Evolutionary conservation across 352 stramenopile genomes (phyloP), one percentile per base, ranked within the genome.

Genomic region (Pythium rhizo-oryzae): DNA sequence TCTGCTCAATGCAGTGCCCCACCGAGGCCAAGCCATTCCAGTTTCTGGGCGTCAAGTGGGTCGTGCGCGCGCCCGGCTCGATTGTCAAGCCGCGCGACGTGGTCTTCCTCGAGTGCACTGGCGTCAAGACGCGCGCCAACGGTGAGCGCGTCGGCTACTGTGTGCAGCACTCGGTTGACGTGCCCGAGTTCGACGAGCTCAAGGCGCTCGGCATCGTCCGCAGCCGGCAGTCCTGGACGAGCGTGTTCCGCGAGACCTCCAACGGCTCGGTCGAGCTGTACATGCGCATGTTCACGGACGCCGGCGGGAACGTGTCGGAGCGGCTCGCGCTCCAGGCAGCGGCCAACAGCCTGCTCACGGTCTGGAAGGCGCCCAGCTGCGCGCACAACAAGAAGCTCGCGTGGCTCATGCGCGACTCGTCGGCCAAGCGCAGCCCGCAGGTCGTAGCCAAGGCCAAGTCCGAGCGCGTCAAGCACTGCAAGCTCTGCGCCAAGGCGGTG

Each of bases 1-100:
- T 90, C 28, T 85, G 70, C 53, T 65, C 79, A 53, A 74, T 90
- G 56, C 78, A 77, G 18, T 72, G 75, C 0, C 76, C 81, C 21
- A 87, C 78, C 1, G 62, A 57, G 19, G 65, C 35, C 13, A 65
- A 77, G 9, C 72, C 72, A 25, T 77, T 72, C 49, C 69, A 62
- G 21, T 74, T 65, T 52, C 24, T 79, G 1, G 61, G 65, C 13
- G 33, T 79, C 47, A 74, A 74, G 50, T 79, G 72, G 72, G 52
- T 63, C 12, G 65, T 79, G 19, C 65, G 62, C 8, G 52, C 49
- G 8, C 50, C 68, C 44, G 39, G 57, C 1, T 23, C 30, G 15
- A 47, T 64, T 11, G 28, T 39, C 24, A 66, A 64, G 39, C 60
- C 67, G 33, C 60, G 61, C 3, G 67, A 74, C n/a, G 8, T 66